Evolutionary conservation across 352 stramenopile genomes (phyloP).

Genomic region (Phytopythium sindhum): DNA sequence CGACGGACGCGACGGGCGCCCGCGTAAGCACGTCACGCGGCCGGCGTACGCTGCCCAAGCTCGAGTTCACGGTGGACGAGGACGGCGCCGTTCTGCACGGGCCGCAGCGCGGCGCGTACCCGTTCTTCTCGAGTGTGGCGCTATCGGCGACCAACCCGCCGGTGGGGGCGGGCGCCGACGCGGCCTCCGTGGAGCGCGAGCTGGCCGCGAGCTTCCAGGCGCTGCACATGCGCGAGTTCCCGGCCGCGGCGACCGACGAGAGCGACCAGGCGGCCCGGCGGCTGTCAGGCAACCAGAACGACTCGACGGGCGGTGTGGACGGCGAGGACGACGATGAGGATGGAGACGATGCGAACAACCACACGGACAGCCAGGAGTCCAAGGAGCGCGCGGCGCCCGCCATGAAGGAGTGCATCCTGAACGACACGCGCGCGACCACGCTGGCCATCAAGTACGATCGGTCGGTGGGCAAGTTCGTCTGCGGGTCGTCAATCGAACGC

Average conservation of each 20-base stretch:
- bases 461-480: constrained; percentile 67
- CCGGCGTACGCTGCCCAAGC: constrained; percentile 71
- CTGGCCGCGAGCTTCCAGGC: constrained; percentile 49
- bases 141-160: constrained; percentile 8
- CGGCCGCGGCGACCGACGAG: constrained; percentile 12
- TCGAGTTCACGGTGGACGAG: constrained; percentile 84
- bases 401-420: constrained; percentile 85
- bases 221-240: constrained; percentile 55
- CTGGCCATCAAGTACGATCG: constrained; percentile 74
- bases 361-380: constrained; percentile 12
- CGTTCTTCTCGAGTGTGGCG: constrained; percentile 19
- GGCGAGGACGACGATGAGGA: constrained; percentile 11
- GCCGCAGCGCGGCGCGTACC: constrained; percentile 54
- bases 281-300: background rate
- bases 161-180: constrained; percentile 6
- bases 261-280: background rate
- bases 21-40: constrained; percentile 58
- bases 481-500: constrained; percentile 82
- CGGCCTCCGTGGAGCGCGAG: constrained; percentile 31
- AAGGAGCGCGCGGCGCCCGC: constrained; percentile 2
- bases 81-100: constrained; percentile 77
- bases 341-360: constrained; percentile 3
- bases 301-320: background rate
- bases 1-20: constrained; percentile 58
- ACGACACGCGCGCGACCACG: constrained; percentile 77